Evolutionary conservation across 345 rosid species (phyloP), one percentile per base, ranked within the genome.

Genomic region (Aquilaria malaccensis): DNA sequence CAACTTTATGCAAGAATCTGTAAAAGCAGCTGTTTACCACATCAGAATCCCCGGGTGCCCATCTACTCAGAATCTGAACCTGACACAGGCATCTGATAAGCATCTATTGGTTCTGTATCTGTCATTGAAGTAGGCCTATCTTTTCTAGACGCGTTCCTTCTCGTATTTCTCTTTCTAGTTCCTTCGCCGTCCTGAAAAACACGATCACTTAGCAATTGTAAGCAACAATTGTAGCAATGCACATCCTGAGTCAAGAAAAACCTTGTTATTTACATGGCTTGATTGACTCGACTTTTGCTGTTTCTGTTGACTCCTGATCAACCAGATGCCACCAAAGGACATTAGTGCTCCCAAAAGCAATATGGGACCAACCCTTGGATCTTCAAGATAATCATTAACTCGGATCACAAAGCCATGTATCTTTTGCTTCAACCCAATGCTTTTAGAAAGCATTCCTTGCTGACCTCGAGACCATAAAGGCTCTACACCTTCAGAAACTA

Each of bases 291-390:
- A 58, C 59, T 69, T 77, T 0, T 76, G 75, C 70, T 30, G 70
- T 49, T 68, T 70, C 43, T 71, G 64, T 29, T 81, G 94, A 72
- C 82, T 84, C 77, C 91, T 83, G 56, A 48, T 70, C 74, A 87
- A 66, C 94, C 88, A 93, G 61, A 81, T 69, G 64, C 80, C 70
- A 57, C 91, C 96, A 58, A 70, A 79, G 29, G 91, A 83, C 70
- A 93, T 65, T 61, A 89, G 76, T 62, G 97, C 85, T 65, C 79
- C 84, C 78, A 93, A 69, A 71, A 93, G 91, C 78, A 93, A 77
- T 68, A 76, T 72, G 0, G 98, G 89, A 52, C 98, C 96, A 45
- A 87, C 76, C 66, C 98, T 85, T 45, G 96, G 97, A 72, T 89
- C 96, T 48, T 72, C 79, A 47, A 93, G 50, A 58, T 67, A 73